Evolutionary conservation across 345 rosid genomes (phyloP).

Genomic region (Corchorus olitorius): DNA sequence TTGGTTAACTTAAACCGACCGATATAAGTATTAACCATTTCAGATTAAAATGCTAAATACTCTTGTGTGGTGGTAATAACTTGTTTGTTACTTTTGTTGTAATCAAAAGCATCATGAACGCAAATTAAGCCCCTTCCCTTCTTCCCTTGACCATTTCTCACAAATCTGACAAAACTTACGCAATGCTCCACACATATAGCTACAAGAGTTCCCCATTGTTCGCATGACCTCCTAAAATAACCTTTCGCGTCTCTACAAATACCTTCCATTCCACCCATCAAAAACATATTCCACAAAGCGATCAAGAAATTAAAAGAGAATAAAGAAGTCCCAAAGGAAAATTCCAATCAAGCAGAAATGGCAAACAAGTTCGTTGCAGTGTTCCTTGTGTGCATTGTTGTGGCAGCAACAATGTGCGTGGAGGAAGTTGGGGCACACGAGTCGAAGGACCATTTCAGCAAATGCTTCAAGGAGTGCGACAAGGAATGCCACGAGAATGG

Average conservation of each 20-base stretch:
- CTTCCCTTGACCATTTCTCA: not conserved
- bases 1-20: too few relatives aligned
- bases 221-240: not conserved
- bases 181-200: not conserved
- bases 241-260: not conserved
- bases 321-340: not conserved
- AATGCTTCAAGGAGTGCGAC: not conserved
- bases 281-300: not conserved
- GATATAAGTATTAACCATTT: too few relatives aligned
- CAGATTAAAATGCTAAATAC: too few relatives aligned
- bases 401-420: conserved; percentile 10
- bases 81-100: too few relatives aligned
- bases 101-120: too few relatives aligned
- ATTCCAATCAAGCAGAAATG: not conserved
- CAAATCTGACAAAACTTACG: not conserved
- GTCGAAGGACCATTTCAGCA: not conserved
- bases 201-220: not conserved
- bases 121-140: not conserved
- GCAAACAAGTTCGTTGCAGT: conserved; percentile 34
- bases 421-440: too few relatives aligned
- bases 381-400: conserved; percentile 34
- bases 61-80: too few relatives aligned
- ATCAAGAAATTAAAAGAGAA: not conserved
- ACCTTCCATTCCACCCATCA: not conserved
- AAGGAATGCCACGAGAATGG: not conserved